Base-by-base conservation (phyloP, 2,329 filamentous ascomycete genomes). In the Aspergillus fijiensis region DNA sequence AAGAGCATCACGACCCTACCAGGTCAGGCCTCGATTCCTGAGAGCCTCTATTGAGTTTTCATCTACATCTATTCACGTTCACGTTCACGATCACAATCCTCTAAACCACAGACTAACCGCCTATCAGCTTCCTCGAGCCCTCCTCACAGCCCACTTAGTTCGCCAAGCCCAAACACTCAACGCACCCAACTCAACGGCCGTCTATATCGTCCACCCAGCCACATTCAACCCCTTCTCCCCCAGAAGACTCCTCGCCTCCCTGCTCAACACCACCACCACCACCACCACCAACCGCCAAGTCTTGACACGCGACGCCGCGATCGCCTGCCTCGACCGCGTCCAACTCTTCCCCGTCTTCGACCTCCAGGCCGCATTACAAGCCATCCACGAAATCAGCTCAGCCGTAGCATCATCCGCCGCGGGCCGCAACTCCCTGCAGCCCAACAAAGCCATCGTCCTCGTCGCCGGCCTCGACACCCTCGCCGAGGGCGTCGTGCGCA, bases 381-480 rank as follows among this genome's bases (percentile, higher is more conserved):
- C 74, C 5, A 70, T 76, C 39, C 60, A 51, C 2, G 64, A 71
- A n/a, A 68, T 76, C 23, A 71, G 72, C 3, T 63, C 69, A 9
- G 47, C 55, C 59, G 42, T 56, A 65, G 14, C 31, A 29, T 29
- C 27, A 29, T 29, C 5, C 49, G 16, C 31, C 51, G 5, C 31
- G 0, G 2, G 16, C n/a, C n/a, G 16, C 39, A 14, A 19, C 42
- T 27, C 42, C 42, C 23, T 25, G 51, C 27, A 10, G 12, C 33
- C 11, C 2, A 11, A 48, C 4, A 16, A 53, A 10, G 19, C 11
- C 31, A 31, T 39, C 3, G 25, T 57, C 2, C 35, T 64, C 21
- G 69, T 77, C 7, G 63, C 77, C 16, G 76, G 76, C 2, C 70
- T 79, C 14, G 76, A 79, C 48, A 66, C 69, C 12, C 69, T 77